phyloP scores from a whole-genome alignment of 805 yeast species.

The Suhomyces sp. region DNA sequence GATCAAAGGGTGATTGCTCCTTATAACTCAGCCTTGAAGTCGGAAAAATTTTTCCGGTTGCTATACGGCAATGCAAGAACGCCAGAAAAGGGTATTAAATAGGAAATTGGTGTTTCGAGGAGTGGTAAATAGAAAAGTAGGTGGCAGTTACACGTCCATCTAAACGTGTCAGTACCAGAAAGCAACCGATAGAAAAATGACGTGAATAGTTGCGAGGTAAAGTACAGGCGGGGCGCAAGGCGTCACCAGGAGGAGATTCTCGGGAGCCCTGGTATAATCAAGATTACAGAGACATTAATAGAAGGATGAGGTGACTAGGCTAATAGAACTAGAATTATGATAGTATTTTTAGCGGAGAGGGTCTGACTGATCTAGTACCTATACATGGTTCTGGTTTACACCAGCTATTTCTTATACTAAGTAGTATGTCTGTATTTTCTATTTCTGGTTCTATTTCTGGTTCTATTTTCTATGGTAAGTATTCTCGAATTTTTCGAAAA shows the following conservation, averaged over 20 bases:
- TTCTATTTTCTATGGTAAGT: not conserved
- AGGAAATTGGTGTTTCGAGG: not conserved
- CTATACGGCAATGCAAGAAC: not conserved
- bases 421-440: no score
- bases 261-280: not conserved
- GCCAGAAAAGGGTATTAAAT: not conserved
- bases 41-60: not conserved
- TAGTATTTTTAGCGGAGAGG: no score
- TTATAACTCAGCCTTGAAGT: not conserved
- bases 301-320: no score
- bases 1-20: not conserved
- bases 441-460: no score
- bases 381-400: no score
- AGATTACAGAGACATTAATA: no score
- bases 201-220: not conserved
- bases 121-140: not conserved
- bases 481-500: conserved; percentile 21
- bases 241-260: not conserved
- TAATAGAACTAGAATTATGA: no score
- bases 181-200: not conserved
- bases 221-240: not conserved
- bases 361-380: no score
- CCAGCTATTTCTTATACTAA: no score
- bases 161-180: not conserved
- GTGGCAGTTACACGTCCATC: not conserved